Evolutionary conservation across 2,329 filamentous ascomycete genomes (phyloP), one percentile per base, ranked within the genome.

Genomic region (Cladosporium velox): DNA sequence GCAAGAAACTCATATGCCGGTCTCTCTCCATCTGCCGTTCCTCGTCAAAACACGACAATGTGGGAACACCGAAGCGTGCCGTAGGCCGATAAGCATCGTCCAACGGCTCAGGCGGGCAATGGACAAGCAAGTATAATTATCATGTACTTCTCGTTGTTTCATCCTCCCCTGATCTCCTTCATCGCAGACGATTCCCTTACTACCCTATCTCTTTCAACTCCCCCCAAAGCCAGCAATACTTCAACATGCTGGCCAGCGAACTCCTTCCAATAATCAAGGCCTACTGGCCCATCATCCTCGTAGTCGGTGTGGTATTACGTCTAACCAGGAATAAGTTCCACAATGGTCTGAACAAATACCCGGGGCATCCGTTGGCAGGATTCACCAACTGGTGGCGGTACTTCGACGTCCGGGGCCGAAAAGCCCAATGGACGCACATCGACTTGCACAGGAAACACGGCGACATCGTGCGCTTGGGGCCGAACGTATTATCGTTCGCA

Each of bases 361-460:
- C 91, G 0, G 91, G 91, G 0, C 91, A 89, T 0, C 82, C 88
- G 65, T 73, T 91, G 51, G 91, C 91, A 24, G 88, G 79, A 4
- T 82, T 86, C 64, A 91, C 89, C 14, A 86, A 94, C 73, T 88
- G 87, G 83, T 94, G 91, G 91, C 84, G 91, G 24, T 86, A 92
- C 68, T 83, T 85, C 72, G 89, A 92, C 71, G 90, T 91, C 1
- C 87, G 83, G 65, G 82, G 84, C 10, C 84, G 86, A 59, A 82
- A 86, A 47, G 86, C 91, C 3, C 89, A 95, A 66, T 78, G 86
- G 68, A 92, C 89, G 0, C 88, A 91, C 67, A 84, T 89, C 54
- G 82, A 78, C 10, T 81, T 95, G 0, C 91, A 95, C 75, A 83
- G 84, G 15, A 84, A 91, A 71, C 83, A 92, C 78, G 91, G 91